Evolutionary conservation across 257 asterid genomes (phyloP), one percentile per base, ranked within the genome.

Genomic region (Nyctanthes arbortristis): DNA sequence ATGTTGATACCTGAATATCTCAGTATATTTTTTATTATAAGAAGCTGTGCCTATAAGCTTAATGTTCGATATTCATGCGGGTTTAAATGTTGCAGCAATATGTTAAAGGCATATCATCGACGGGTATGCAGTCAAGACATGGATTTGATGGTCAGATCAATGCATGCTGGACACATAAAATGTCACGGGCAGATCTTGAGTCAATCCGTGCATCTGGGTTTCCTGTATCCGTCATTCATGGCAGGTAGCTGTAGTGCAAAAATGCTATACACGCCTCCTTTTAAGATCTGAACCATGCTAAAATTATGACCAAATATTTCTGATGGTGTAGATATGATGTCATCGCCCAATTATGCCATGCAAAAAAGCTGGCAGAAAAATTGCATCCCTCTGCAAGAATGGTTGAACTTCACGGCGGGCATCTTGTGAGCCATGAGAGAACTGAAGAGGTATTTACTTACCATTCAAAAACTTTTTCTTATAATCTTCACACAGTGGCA

Each of bases 381-480:
- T 78, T 94, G 64, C 52, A 84, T 76, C 99, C 98, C 74, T 82
- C 69, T 52, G 93, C 99, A 58, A 88, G 95, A 85, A 88, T 94
- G 97, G 97, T 89, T 47, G 98, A 94, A 71, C 97, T 94, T 72
- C 87, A 77, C 6, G 99, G 99, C 27, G 99, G 97, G 18, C 99
- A 94, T 82, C 95, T 85, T 56, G 96, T 94, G 69, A 89, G 93
- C 84, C 96, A 88, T 69, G 99, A 94, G 87, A 85, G 97, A 82
- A 81, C 97, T 5, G 95, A 89, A 66, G 98, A 91, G 97, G 99
- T 94, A 84, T 24, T 49, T 7, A 16, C 11, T 6, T 4, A 49
- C 7, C 28, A 7, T 5, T 47, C 27, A 47, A 49, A 20, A 49
- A 49, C 58, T 49, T 27, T 20, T 49, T 12, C 58, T 52, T 52